A percentile compares a stretch with the other conserved stretches of the same genome.
Conservation (phyloP, 1,284 basidiomycete genomes). For the Ganoderma meredithae region DNA sequence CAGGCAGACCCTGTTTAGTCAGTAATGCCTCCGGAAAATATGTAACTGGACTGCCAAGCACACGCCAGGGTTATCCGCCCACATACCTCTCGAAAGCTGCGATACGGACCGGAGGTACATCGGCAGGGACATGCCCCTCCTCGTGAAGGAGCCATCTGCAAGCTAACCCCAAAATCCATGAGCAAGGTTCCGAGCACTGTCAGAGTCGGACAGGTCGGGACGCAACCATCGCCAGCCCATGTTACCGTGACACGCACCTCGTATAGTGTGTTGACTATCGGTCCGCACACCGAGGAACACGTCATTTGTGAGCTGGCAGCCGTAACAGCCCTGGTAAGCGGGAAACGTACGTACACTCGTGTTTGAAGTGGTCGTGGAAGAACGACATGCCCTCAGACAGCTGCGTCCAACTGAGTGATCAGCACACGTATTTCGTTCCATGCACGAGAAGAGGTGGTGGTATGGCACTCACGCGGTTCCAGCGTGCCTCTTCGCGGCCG, state of each 20-base stretch:
- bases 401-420: conserved; percentile 24
- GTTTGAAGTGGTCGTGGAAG: conserved; percentile 43
- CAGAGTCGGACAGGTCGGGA: background rate
- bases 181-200: background rate
- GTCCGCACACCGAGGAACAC: background rate
- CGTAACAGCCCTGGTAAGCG: background rate
- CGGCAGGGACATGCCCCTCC: conserved; percentile 38
- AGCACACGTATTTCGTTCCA: background rate
- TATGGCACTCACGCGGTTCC: conserved; percentile 27
- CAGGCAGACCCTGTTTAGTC: background rate
- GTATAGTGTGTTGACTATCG: conserved; percentile 38
- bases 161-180: conserved; percentile 27
- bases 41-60: background rate
- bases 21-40: background rate
- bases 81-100: conserved; percentile 33
- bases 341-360: conserved; percentile 38
- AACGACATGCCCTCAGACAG: conserved; percentile 36
- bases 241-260: conserved; percentile 29
- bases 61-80: background rate
- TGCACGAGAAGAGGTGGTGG: background rate
- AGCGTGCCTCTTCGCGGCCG: conserved; percentile 20
- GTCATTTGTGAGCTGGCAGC: background rate
- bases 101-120: conserved; percentile 37
- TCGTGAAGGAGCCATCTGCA: conserved; percentile 42
- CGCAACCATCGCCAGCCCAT: background rate